A percentile compares a stretch with the other conserved stretches of the same genome.
Conservation (phyloP, 164 flowering plant genomes). For the Cinnamomum micranthum region DNA sequence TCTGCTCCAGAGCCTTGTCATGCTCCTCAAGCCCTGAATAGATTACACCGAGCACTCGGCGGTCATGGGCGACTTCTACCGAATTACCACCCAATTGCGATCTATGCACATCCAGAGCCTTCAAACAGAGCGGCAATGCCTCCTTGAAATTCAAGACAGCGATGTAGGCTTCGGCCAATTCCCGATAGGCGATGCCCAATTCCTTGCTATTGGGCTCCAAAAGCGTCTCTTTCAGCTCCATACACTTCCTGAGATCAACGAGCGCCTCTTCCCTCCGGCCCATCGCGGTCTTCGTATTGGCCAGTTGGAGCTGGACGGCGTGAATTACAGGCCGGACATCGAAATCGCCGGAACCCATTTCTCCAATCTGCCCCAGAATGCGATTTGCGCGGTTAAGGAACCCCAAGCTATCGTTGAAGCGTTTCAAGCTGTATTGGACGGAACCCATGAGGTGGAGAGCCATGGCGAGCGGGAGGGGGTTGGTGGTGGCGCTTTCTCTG, state of each 20-base stretch:
- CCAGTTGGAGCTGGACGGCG: conserved; percentile 63
- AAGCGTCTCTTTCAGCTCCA: conserved; percentile 67
- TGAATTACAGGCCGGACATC: conserved; percentile 64
- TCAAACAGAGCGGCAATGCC: conserved; percentile 67
- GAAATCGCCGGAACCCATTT: conserved; percentile 37
- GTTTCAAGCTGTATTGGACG: conserved; percentile 49
- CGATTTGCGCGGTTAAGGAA: conserved; percentile 71
- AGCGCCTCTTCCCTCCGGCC: conserved; percentile 88
- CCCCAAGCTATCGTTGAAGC: conserved; percentile 70
- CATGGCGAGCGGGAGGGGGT: conserved; percentile 65
- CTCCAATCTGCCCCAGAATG: conserved; percentile 45
- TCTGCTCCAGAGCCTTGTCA: conserved; percentile 80
- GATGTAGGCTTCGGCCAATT: conserved; percentile 71
- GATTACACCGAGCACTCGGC: conserved; percentile 78
- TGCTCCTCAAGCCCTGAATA: conserved; percentile 83
- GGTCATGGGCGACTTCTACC: conserved; percentile 83
- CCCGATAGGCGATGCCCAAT: conserved; percentile 66
- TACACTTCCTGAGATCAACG: conserved; percentile 51
- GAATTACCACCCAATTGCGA: conserved; percentile 59
- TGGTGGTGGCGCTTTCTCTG: conserved; percentile 29
- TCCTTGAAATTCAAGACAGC: conserved; percentile 77
- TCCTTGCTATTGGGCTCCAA: conserved; percentile 65
- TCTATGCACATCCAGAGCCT: conserved; percentile 72
- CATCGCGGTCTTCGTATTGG: conserved; percentile 74
- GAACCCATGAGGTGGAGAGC: conserved; percentile 81